Conservation (phyloP, 2,329 filamentous ascomycete genomes). For the Dichotomopilus funicola region DNA sequence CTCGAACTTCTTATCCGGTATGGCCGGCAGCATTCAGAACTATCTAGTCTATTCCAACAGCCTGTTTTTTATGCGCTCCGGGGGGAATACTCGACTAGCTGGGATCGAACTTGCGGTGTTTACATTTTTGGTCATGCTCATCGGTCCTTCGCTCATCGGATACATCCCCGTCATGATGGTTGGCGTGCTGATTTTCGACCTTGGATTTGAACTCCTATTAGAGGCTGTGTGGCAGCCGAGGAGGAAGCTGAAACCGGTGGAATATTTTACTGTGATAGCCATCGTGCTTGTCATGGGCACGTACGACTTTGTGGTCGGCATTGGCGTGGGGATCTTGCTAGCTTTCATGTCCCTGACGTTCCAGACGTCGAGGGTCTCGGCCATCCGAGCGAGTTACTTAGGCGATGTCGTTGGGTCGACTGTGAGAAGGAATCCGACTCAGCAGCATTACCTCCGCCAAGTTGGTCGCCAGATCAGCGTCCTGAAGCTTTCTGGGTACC, state of each 20-base stretch:
- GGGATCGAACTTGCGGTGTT: constrained; percentile 76
- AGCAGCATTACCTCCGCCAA: constrained; percentile 77
- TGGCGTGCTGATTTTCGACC: constrained; percentile 85
- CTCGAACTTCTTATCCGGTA: constrained; percentile 85
- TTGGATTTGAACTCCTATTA: constrained; percentile 84
- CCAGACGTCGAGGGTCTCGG: constrained; percentile 82
- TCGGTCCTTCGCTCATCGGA: constrained; percentile 82
- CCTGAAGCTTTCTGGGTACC: constrained; percentile 84
- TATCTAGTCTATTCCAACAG: constrained; percentile 98
- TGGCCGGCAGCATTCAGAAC: constrained; percentile 84
- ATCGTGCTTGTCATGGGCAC: constrained; percentile 95
- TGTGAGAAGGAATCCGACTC: constrained; percentile 81
- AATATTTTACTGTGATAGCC: constrained; percentile 82
- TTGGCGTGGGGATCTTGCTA: constrained; percentile 82
- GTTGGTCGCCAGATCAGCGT: constrained; percentile 85
- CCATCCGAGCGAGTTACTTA: constrained; percentile 83
- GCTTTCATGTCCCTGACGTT: constrained; percentile 88
- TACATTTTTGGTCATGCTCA: constrained; percentile 74
- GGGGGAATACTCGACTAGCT: constrained; percentile 78
- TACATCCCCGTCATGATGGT: constrained; percentile 97
- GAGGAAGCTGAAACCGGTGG: constrained; percentile 77
- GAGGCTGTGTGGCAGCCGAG: constrained; percentile 86
- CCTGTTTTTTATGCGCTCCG: constrained; percentile 90
- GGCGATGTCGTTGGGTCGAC: constrained; percentile 87
- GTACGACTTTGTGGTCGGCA: constrained; percentile 93